phyloP scores from a whole-genome alignment of 176 grass and related monocot species.

The Triticum timopheevii region DNA sequence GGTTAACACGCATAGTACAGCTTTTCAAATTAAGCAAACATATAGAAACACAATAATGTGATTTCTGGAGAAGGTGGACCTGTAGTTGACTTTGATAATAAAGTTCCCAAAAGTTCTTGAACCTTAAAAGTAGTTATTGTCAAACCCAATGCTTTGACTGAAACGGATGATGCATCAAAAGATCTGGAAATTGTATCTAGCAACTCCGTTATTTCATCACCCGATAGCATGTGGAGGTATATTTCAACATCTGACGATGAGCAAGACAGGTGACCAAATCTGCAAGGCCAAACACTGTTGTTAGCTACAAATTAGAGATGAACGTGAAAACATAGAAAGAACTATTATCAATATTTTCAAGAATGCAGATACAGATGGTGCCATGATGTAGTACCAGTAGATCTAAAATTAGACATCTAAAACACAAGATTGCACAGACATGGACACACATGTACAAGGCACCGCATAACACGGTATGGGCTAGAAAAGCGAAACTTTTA shows the following conservation, averaged over 20 bases:
- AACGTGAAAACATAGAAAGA: conserved; percentile 25
- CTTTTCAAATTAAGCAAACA: conserved; percentile 5
- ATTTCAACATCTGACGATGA: conserved; percentile 85
- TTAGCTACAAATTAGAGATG: conserved; percentile 11
- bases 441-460: neutral
- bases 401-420: neutral
- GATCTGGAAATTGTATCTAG: conserved; percentile 56
- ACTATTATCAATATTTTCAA: conserved; percentile 8
- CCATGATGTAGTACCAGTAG: neutral
- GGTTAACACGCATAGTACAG: neutral
- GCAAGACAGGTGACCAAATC: conserved; percentile 86
- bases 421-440: neutral
- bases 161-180: conserved; percentile 50
- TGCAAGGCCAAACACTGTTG: conserved; percentile 33
- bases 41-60: conserved; percentile 12
- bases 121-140: conserved; percentile 69
- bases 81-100: conserved; percentile 61
- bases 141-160: conserved; percentile 61
- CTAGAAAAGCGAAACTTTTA: neutral
- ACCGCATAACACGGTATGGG: neutral
- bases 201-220: conserved; percentile 62
- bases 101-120: conserved; percentile 75
- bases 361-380: neutral
- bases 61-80: conserved; percentile 31
- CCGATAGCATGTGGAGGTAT: conserved; percentile 68